Evolutionary conservation across 305 asterid genomes (phyloP), one percentile per base, ranked within the genome.

Genomic region (Salvia sclarea): DNA sequence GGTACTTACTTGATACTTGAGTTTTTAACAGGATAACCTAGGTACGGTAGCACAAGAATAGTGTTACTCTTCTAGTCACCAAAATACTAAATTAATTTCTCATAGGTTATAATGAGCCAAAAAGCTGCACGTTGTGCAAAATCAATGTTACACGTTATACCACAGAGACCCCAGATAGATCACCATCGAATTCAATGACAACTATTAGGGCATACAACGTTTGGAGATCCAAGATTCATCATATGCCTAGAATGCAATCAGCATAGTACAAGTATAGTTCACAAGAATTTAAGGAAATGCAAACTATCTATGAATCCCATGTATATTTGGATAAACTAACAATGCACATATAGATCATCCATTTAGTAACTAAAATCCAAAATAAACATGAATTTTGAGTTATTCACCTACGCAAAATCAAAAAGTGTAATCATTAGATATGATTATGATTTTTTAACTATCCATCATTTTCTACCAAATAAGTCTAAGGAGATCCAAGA

Each of bases 261-360:
- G 25, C 60, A 55, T 13, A 17, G 43, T 12, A 28, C 56, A 54
- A 49, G 54, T 37, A 41, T 18, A 22, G 58, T 10, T 41, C 54
- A 67, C 70, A 40, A 37, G 21, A 33, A 37, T 11, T 25, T 24
- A 16, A 22, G 25, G 25, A 21, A 3, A 13, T 37, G 43, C 21
- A 28, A 69, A 64, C 53, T 16, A 68, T 53, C 22, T 57, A 17
- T 8, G 70, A 64, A 58, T 31, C 72, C 66, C 50, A 38, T 20
- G 20, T 20, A 60, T 16, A 57, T 31, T 31, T 57, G 31, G 62
- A 14, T 30, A 56, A 12, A n/a, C 63, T 16, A 33, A 58, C 48
- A 58, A 58, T 6, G 35, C 18, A 8, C 17, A 17, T 31, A 57
- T 1, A 31, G 16, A 16, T 9, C 11, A 7, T 54, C 16, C 20